phyloP scores from a whole-genome alignment of 805 yeast species.

The Kuraishia molischiana region DNA sequence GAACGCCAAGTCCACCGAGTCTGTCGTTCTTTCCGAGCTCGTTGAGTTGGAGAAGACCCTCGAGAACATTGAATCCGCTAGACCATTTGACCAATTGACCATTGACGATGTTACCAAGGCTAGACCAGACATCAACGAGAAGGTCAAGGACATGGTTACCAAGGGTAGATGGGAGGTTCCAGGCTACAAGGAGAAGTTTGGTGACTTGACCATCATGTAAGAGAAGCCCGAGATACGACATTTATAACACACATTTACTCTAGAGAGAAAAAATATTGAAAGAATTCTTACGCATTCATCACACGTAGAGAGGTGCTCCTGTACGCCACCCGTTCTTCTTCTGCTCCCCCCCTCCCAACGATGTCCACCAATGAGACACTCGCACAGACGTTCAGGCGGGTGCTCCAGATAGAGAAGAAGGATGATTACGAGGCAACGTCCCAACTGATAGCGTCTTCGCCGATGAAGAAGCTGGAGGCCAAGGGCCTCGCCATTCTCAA shows the following conservation, averaged over 20 bases:
- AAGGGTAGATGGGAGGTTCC: conserved; percentile 98
- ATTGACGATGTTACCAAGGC: conserved; percentile 92
- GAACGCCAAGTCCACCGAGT: conserved; percentile 90
- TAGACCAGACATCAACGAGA: conserved; percentile 94
- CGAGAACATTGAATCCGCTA: conserved; percentile 89
- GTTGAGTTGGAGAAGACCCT: conserved; percentile 79
- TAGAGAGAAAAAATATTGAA: neutral
- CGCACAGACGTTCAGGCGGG: conserved; percentile 24
- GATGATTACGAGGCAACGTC: conserved; percentile 43
- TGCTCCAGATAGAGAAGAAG: conserved; percentile 36
- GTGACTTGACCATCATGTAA: conserved; percentile 90
- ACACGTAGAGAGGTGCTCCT: no score
- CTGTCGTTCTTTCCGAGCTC: conserved; percentile 79
- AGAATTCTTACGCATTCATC: neutral
- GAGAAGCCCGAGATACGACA: neutral
- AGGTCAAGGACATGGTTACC: conserved; percentile 89
- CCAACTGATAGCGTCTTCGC: conserved; percentile 29
- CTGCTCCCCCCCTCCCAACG: neutral
- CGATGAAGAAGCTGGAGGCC: conserved; percentile 58
- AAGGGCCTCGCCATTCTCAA: conserved; percentile 73
- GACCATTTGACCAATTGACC: conserved; percentile 96
- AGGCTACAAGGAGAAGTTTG: conserved; percentile 97
- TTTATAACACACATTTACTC: neutral
- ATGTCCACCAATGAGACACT: conserved; percentile 14
- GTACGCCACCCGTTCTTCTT: no score